Conservation (phyloP, 805 yeast species). For the Blastobotrys peoriensis region DNA sequence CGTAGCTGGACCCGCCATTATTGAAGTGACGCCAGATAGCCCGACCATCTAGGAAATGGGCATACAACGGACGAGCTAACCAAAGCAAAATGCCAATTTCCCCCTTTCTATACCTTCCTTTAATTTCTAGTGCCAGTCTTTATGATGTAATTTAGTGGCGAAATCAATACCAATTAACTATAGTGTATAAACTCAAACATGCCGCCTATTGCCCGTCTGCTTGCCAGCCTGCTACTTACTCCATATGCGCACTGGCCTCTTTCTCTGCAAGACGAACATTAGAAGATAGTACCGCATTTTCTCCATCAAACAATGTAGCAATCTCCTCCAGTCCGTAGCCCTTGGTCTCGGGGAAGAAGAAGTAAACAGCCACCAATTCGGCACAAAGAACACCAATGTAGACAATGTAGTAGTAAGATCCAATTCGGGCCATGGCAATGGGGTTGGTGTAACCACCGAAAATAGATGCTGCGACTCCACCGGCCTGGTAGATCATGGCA, state of each 20-base stretch:
- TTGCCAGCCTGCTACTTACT: too few relatives aligned
- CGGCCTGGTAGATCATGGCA: conserved; percentile 27
- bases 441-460: conserved; percentile 33
- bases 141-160: too few relatives aligned
- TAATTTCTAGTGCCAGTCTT: too few relatives aligned
- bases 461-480: conserved; percentile 16
- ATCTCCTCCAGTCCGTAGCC: conserved; percentile 40
- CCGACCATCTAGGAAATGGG: conserved; percentile 9
- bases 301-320: conserved; percentile 36
- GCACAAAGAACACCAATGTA: conserved; percentile 18
- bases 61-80: too few relatives aligned
- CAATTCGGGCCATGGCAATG: conserved; percentile 37
- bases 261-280: not conserved
- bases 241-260: too few relatives aligned
- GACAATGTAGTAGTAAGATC: conserved; percentile 40
- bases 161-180: too few relatives aligned
- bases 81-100: too few relatives aligned
- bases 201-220: too few relatives aligned
- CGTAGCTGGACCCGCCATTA: conserved; percentile 8
- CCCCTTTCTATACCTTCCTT: too few relatives aligned
- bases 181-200: too few relatives aligned
- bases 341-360: conserved; percentile 36
- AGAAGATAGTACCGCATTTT: not conserved
- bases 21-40: conserved; percentile 8
- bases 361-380: conserved; percentile 27